Evolutionary conservation across 2,329 filamentous ascomycete genomes (phyloP).

Genomic region (Alternaria infectoria): DNA sequence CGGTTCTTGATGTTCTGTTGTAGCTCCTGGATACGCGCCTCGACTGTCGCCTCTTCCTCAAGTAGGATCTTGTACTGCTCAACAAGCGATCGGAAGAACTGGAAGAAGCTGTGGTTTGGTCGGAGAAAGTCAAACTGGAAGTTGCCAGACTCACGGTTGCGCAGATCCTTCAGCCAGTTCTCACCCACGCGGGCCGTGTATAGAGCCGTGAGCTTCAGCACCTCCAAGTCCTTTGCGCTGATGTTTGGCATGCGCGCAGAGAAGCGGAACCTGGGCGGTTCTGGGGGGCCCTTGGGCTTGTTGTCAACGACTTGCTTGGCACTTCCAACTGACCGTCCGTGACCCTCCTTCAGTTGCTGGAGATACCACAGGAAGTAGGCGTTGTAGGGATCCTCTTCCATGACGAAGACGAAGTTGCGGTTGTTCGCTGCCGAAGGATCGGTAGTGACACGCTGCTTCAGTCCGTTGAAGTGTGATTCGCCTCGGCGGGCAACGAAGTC

Average conservation of each 20-base stretch:
- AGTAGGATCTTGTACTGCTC: constrained; percentile 91
- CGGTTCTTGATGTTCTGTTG: constrained; percentile 78
- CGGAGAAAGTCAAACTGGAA: constrained; percentile 96
- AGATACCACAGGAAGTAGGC: constrained; percentile 91
- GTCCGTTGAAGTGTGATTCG: constrained; percentile 75
- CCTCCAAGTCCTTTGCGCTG: constrained; percentile 86
- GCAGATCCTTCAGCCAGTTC: constrained; percentile 87
- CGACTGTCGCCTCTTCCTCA: constrained; percentile 73
- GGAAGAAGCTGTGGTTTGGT: constrained; percentile 93
- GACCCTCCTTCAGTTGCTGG: constrained; percentile 80
- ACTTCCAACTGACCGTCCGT: constrained; percentile 63
- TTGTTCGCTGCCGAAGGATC: constrained; percentile 68
- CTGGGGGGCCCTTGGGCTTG: constrained; percentile 80
- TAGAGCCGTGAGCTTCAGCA: constrained; percentile 77
- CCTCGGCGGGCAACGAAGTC: constrained; percentile 81
- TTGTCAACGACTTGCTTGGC: constrained; percentile 50
- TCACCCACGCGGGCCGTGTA: constrained; percentile 94
- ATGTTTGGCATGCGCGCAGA: constrained; percentile 97
- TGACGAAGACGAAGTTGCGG: constrained; percentile 87
- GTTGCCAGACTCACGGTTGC: constrained; percentile 87
- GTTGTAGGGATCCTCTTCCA: constrained; percentile 80
- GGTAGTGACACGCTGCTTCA: constrained; percentile 81
- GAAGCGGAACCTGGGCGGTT: constrained; percentile 88
- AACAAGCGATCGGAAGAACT: constrained; percentile 90
- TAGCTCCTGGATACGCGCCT: constrained; percentile 74